Conservation (phyloP, 1,139 yeast genomes). For the Pichia sp. region DNA sequence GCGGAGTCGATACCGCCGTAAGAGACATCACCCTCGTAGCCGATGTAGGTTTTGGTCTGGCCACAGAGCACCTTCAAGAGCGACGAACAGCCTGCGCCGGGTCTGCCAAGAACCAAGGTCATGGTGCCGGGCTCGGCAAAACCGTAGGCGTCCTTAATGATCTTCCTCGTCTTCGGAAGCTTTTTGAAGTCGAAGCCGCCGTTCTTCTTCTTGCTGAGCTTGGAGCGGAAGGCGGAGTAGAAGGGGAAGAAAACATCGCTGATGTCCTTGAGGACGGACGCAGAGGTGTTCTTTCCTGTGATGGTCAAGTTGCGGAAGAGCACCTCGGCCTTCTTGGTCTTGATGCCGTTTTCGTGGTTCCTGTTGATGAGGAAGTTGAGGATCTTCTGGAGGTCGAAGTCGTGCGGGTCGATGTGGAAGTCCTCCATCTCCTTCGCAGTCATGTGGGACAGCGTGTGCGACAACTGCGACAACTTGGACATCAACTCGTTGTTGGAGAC, state of each 20-base stretch:
- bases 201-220: slow-evolving; percentile 12
- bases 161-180: slow-evolving; percentile 34
- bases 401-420: slow-evolving; percentile 28
- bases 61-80: slow-evolving; percentile 38
- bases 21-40: slow-evolving; percentile 31
- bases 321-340: slow-evolving; percentile 45
- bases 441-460: slow-evolving; percentile 27
- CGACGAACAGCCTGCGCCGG: slow-evolving; percentile 54
- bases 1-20: slow-evolving; percentile 54
- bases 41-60: slow-evolving; percentile 28
- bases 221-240: slow-evolving; percentile 18
- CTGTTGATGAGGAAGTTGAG: slow-evolving; percentile 30
- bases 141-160: slow-evolving; percentile 41
- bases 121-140: slow-evolving; percentile 47
- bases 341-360: slow-evolving; percentile 44
- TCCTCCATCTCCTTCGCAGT: slow-evolving; percentile 27
- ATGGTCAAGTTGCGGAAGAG: slow-evolving; percentile 44
- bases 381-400: slow-evolving; percentile 35
- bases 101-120: slow-evolving; percentile 52
- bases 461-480: slow-evolving; percentile 28
- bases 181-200: slow-evolving; percentile 17
- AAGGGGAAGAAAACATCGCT: slow-evolving; percentile 45
- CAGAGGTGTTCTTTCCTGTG: slow-evolving; percentile 46
- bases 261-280: slow-evolving; percentile 49
- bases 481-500: slow-evolving; percentile 22